Base-by-base conservation (phyloP, 257 asterid species). In the Solanum appendiculatum region DNA sequence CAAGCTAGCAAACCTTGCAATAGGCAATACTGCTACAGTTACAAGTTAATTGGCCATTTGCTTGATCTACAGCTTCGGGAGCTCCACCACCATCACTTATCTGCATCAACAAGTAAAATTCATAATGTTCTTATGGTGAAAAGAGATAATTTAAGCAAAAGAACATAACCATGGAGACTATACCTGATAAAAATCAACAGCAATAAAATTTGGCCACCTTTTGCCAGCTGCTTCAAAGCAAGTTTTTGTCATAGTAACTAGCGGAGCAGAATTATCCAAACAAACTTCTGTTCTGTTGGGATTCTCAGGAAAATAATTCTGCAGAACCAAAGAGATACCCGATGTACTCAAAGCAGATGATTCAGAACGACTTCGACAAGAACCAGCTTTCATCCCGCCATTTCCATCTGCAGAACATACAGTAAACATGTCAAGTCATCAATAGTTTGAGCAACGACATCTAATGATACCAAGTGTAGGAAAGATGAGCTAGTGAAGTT, bases 171-270 rank as follows among this genome's bases (percentile, higher is more conserved):
- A 16, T 9, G 40, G 58, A 80, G 2, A 29, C 23, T 20, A 12
- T 90, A 94, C 99, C 93, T 86, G 90, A 89, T 96, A 96, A 89
- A 91, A 96, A 88, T 96, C 98, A 63, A 96, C 98, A 3, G 99
- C 95, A 51, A 96, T 92, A 92, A 95, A 96, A 91, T 96, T 96
- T 2, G 99, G 98, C 99, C 99, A 96, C 37, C 99, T 91, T 25
- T 88, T 91, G 51, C 95, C 98, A 3, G 91, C 91, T 80, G 96
- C 96, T 70, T 69, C 82, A 78, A 90, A 90, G 87, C 98, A 96
- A 88, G 96, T 94, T 68, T 81, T 89, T 90, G 91, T 92, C 98
- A 92, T 93, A 42, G 74, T 86, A 42, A 87, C 33, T 27, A 95
- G 90, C 16, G 88, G 88, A 74, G 93, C 96, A 34, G 99, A 95